phyloP scores from a whole-genome alignment of 306 rosid species.

The Fagus sylvatica region DNA sequence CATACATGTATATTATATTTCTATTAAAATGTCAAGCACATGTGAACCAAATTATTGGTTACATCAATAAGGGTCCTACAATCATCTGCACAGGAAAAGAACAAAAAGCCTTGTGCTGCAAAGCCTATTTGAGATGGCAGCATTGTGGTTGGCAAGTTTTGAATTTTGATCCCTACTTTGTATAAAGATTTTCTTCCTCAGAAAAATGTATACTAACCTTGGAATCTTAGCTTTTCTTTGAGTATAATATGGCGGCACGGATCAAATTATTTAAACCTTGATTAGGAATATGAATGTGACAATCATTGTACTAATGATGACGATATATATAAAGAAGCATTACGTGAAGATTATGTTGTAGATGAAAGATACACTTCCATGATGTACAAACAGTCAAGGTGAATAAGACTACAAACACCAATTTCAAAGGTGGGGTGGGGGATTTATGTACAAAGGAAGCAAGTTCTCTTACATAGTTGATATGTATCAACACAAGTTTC shows the following conservation, averaged over 20 bases:
- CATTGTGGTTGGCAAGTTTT: constrained; percentile 37
- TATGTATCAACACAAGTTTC: too few relatives aligned
- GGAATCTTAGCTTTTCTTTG: constrained; percentile 38
- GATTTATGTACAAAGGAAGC: too few relatives aligned
- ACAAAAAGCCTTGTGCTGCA: constrained; percentile 44
- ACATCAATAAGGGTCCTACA: constrained; percentile 49
- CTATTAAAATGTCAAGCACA: constrained; percentile 31
- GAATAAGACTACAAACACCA: constrained; percentile 22
- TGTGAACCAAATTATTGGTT: constrained; percentile 73
- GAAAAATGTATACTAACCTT: constrained; percentile 21
- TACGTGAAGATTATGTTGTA: constrained; percentile 44
- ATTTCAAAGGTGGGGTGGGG: too few relatives aligned
- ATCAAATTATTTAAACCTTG: constrained; percentile 9
- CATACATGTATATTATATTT: background rate
- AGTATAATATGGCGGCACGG: constrained; percentile 22
- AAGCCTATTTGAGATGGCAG: constrained; percentile 27
- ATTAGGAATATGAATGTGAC: constrained; percentile 33
- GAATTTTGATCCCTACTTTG: constrained; percentile 26
- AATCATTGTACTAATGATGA: constrained; percentile 50
- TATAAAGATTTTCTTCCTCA: constrained; percentile 2
- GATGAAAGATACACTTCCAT: constrained; percentile 42
- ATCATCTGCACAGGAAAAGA: constrained; percentile 44
- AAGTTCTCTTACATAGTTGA: too few relatives aligned
- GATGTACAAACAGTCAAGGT: constrained; percentile 21
- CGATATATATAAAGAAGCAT: constrained; percentile 24